A percentile compares a stretch with the other conserved stretches of the same genome.
phyloP scores from a whole-genome alignment of 202 grass and related monocot species.

The Setaria viridis region DNA sequence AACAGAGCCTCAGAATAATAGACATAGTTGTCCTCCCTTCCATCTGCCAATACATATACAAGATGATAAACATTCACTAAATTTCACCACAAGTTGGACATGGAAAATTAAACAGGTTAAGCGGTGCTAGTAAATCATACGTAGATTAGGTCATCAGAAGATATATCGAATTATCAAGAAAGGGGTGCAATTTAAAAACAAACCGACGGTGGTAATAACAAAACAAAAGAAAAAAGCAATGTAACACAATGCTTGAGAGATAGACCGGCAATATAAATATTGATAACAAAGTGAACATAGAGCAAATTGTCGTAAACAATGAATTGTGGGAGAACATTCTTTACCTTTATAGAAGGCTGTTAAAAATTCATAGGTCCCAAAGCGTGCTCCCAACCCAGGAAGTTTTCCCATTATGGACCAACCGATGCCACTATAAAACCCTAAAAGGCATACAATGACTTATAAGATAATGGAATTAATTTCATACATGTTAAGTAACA shows the following conservation, averaged over 20 bases:
- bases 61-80: slow-evolving; percentile 31
- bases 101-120: slow-evolving; percentile 19
- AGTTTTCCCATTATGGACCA: slow-evolving; percentile 79
- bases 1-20: slow-evolving; percentile 84
- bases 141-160: background rate
- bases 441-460: slow-evolving; percentile 47
- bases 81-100: slow-evolving; percentile 2
- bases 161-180: slow-evolving; percentile 15
- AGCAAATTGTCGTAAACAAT: slow-evolving; percentile 5
- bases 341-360: slow-evolving; percentile 96
- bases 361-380: slow-evolving; percentile 89
- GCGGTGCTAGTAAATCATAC: background rate
- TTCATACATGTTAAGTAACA: slow-evolving; percentile 20
- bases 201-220: background rate
- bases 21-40: slow-evolving; percentile 80
- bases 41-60: slow-evolving; percentile 66
- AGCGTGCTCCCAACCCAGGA: slow-evolving; percentile 80
- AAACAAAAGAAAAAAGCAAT: slow-evolving; percentile 16
- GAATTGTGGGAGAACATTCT: background rate
- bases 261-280: background rate
- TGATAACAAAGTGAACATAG: slow-evolving; percentile 31
- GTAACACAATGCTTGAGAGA: background rate
- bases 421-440: slow-evolving; percentile 85
- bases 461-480: slow-evolving; percentile 2
- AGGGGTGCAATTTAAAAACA: slow-evolving; percentile 15